These are phyloP conservation scores for Termitomyces heimii DNA, from an alignment of 768 basidiomycete species.

Conservation along the genomic window DNA sequence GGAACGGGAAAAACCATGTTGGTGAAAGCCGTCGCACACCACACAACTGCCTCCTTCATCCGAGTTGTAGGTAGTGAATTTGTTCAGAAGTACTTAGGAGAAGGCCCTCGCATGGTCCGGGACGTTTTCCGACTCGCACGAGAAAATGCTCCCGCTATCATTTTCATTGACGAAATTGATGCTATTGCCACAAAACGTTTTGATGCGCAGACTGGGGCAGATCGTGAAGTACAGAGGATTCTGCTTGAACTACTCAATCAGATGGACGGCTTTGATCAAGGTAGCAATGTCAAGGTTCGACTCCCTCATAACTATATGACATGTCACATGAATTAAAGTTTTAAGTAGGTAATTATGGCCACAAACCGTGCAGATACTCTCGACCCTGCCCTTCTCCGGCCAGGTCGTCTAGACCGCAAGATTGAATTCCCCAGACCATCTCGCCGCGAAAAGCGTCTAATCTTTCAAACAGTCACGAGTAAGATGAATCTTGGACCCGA, in stretches of 20 bases:
- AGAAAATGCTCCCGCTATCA: constrained; percentile 96
- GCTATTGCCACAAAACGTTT: constrained; percentile 99
- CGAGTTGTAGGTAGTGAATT: constrained; percentile 98
- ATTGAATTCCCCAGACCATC: constrained; percentile 98
- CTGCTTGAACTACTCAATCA: constrained; percentile 94
- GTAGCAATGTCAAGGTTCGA: constrained; percentile 92
- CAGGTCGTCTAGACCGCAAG: constrained; percentile 96
- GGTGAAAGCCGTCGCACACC: constrained; percentile 98
- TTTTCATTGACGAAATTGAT: constrained; percentile 99
- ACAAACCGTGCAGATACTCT: constrained; percentile 98
- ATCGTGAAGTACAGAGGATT: constrained; percentile 98
- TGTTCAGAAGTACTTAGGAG: constrained; percentile 98
- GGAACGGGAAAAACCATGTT: constrained; percentile 99
- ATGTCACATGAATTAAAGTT: neutral
- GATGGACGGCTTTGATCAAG: constrained; percentile 99
- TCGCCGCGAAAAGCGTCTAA: constrained; percentile 89
- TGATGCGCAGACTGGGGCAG: constrained; percentile 98
- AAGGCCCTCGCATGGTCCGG: constrained; percentile 99
- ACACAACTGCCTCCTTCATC: constrained; percentile 96
- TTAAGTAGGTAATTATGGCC: constrained; percentile 94
- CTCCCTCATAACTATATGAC: neutral
- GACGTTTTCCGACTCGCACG: constrained; percentile 97
- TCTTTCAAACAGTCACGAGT: constrained; percentile 95
- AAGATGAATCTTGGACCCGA: constrained; percentile 99
- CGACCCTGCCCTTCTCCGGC: constrained; percentile 94